These are phyloP conservation scores for Paracoccidioides brasiliensis DNA, from an alignment of 2,329 filamentous ascomycete genomes.

Conservation along the genomic window DNA sequence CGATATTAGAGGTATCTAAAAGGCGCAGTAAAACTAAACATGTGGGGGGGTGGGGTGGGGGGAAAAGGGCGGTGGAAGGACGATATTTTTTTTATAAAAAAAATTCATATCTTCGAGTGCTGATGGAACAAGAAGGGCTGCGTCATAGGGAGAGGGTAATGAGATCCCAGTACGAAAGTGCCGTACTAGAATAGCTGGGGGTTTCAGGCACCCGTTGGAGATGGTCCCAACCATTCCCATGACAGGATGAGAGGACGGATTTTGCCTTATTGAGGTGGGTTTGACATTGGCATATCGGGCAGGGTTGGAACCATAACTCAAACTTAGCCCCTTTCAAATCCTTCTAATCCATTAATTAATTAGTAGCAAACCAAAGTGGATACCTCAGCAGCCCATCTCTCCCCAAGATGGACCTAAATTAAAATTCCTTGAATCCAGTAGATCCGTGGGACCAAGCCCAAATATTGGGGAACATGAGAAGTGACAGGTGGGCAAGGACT, in stretches of 20 bases:
- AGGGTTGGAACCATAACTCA: not conserved
- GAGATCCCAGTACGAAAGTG: not conserved
- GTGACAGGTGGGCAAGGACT: not conserved
- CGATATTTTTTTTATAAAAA: not conserved
- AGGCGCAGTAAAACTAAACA: not conserved
- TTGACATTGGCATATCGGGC: not conserved
- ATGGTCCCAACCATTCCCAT: not conserved
- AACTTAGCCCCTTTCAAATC: not conserved
- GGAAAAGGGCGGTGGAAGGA: slow-evolving; percentile 2
- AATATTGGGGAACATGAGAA: not conserved
- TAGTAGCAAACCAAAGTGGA: not conserved
- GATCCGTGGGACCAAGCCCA: not conserved
- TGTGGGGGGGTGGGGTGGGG: not conserved
- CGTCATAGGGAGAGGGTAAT: not conserved
- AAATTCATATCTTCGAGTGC: not conserved
- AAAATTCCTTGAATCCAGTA: not conserved
- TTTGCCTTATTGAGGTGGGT: not conserved
- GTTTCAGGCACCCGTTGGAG: slow-evolving; percentile 1
- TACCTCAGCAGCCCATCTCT: not conserved
- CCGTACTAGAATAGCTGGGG: not conserved
- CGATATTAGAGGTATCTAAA: not conserved
- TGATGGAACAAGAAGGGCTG: not conserved
- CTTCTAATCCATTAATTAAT: not conserved
- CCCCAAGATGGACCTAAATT: not conserved
- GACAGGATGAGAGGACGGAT: not conserved